Percentiles rank a stretch among this genome's conserved stretches.
Evolutionary conservation across 208 protist species (phyloP).

Genomic region (Herpetomonas samuelpessoai): DNA sequence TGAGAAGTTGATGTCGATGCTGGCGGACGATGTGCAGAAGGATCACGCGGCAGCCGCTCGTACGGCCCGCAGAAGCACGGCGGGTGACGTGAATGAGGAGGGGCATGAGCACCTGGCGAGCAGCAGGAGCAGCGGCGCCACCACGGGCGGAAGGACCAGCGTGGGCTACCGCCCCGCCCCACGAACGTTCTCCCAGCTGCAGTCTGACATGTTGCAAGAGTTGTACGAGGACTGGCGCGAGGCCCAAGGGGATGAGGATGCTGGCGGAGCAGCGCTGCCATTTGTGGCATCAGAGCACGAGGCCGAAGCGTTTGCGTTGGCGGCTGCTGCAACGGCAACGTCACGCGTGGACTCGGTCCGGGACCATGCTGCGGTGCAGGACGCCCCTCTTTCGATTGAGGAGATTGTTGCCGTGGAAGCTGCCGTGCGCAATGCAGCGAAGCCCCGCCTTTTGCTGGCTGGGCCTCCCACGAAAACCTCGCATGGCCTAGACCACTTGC

Average conservation of each 20-base stretch:
- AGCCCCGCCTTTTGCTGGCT: background rate
- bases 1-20: conserved; percentile 39
- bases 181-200: conserved; percentile 55
- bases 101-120: no score
- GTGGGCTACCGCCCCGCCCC: conserved; percentile 22
- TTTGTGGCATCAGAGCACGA: conserved; percentile 76
- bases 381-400: conserved; percentile 59
- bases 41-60: no score
- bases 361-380: background rate
- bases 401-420: conserved; percentile 40
- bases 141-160: background rate
- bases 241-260: conserved; percentile 3
- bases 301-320: conserved; percentile 60
- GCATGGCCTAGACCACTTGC: background rate
- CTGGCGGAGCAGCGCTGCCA: conserved; percentile 9
- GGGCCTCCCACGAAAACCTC: background rate
- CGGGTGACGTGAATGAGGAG: background rate
- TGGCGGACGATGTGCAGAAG: conserved; percentile 31
- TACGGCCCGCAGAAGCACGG: no score
- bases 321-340: conserved; percentile 20
- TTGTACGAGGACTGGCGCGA: conserved; percentile 55
- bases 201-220: conserved; percentile 57
- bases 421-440: conserved; percentile 18
- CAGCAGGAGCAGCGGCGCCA: background rate
- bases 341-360: conserved; percentile 1